A percentile compares a stretch with the other conserved stretches of the same genome.
Conservation (phyloP, 1,284 basidiomycete genomes). For the Termitomyces sp. region DNA sequence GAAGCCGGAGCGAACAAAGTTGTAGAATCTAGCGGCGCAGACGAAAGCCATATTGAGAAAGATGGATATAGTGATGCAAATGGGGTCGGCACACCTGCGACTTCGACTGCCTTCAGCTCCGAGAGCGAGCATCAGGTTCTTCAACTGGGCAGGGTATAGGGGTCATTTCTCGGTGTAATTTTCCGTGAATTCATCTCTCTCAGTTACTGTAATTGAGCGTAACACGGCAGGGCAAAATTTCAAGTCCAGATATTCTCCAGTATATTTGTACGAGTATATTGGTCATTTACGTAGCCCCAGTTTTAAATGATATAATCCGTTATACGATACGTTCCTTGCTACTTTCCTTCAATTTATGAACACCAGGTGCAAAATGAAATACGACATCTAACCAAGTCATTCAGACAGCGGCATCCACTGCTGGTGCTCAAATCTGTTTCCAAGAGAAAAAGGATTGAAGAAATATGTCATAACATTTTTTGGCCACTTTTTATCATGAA, state of each 20-base stretch:
- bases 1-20: conserved; percentile 22
- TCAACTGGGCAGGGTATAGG: not conserved
- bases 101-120: not conserved
- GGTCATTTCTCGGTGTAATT: not conserved
- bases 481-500: too few species aligned
- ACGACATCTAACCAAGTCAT: too few species aligned
- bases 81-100: not conserved
- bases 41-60: conserved; percentile 13
- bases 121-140: not conserved
- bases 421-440: too few species aligned
- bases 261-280: not conserved
- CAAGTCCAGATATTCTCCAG: not conserved
- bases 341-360: not conserved
- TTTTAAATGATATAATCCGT: not conserved
- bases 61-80: not conserved
- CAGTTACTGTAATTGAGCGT: not conserved
- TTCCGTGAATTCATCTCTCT: not conserved
- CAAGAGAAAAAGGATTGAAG: too few species aligned
- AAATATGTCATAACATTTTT: too few species aligned
- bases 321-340: not conserved
- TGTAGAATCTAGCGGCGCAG: not conserved
- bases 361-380: too few species aligned
- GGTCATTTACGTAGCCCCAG: not conserved
- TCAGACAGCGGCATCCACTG: too few species aligned
- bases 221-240: not conserved